Percentiles rank a stretch among this genome's conserved stretches.
Conservation (phyloP, 2,329 filamentous ascomycete species). For the Bretziella fagacearum region DNA sequence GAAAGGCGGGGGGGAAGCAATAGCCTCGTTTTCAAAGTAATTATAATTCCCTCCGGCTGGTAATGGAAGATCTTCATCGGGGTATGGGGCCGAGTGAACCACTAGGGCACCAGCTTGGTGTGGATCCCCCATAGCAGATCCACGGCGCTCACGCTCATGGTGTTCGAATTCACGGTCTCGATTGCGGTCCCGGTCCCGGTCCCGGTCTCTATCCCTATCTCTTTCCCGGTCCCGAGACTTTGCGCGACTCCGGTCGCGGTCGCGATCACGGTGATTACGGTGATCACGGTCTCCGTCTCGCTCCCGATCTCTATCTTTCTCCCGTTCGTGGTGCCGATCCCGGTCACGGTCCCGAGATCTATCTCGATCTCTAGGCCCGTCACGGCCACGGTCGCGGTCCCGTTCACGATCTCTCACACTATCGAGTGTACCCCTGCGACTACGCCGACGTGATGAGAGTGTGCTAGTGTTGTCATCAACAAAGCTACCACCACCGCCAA, state of each 20-base stretch:
- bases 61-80: conserved; percentile 8
- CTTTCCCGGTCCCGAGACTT: neutral
- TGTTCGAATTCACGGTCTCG: neutral
- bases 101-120: conserved; percentile 10
- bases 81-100: conserved; percentile 6
- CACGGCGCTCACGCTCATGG: conserved; percentile 15
- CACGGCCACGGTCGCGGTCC: too few species aligned
- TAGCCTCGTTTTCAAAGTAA: conserved; percentile 2
- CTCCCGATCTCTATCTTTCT: neutral
- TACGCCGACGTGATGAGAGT: conserved; percentile 5
- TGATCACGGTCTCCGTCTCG: neutral
- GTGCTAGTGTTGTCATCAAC: conserved; percentile 8
- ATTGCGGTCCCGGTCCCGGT: conserved; percentile 1
- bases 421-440: neutral
- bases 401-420: neutral
- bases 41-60: conserved; percentile 7
- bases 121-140: conserved; percentile 17
- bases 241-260: neutral
- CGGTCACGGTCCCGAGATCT: neutral
- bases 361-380: neutral
- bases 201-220: neutral
- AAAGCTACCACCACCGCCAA: conserved; percentile 7
- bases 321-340: neutral
- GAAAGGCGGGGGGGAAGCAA: conserved; percentile 2
- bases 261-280: neutral